Evolutionary conservation across 1,284 basidiomycete genomes (phyloP).

Genomic region (Bothia castanella): DNA sequence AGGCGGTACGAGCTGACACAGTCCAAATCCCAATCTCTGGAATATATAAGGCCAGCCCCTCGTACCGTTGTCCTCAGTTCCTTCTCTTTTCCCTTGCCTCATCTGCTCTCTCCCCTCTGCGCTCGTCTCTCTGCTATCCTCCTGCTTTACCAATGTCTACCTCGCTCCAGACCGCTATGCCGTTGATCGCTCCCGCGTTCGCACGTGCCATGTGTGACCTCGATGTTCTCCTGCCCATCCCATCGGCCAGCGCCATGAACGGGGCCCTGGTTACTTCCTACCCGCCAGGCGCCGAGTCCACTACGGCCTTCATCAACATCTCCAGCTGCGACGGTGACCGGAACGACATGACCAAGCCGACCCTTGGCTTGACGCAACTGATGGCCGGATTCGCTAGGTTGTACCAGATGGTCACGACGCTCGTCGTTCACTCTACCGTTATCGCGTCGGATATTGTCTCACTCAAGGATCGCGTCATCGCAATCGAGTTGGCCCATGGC

Average conservation of each 20-base stretch:
- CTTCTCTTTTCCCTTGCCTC: no score
- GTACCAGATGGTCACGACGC: slow-evolving; percentile 5
- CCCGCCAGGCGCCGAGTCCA: neutral
- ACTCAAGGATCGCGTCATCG: slow-evolving; percentile 20
- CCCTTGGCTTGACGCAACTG: slow-evolving; percentile 2
- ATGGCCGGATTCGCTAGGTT: slow-evolving; percentile 11
- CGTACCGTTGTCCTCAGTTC: no score
- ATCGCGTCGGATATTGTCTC: slow-evolving; percentile 17
- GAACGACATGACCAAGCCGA: neutral
- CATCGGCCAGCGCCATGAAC: neutral
- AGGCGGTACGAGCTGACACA: no score
- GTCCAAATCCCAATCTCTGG: no score
- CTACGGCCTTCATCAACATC: neutral
- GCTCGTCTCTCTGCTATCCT: no score
- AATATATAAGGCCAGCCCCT: no score
- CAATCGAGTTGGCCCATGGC: slow-evolving; percentile 9
- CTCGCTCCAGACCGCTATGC: no score
- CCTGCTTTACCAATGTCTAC: no score
- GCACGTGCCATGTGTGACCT: no score
- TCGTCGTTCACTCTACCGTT: slow-evolving; percentile 9
- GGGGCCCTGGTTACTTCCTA: neutral
- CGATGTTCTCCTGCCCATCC: neutral
- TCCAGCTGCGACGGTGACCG: neutral
- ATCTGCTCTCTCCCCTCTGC: no score
- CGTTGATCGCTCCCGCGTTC: no score